Conservation (phyloP, 2,329 filamentous ascomycete genomes). For the Aspergillus phoenicis region DNA sequence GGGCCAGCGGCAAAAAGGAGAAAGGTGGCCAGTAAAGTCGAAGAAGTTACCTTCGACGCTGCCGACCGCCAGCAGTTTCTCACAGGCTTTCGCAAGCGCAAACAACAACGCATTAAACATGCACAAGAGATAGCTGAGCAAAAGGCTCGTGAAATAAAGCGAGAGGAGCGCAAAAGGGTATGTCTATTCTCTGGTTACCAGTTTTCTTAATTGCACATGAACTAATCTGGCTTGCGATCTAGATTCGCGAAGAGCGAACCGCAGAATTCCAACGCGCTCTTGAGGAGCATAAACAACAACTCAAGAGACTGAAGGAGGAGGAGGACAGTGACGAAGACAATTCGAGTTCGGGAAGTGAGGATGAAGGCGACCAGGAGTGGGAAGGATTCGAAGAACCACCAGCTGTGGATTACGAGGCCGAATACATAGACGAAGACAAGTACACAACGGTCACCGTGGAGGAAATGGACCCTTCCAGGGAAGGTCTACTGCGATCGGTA, state of each 20-base stretch:
- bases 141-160: conserved; percentile 74
- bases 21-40: conserved; percentile 62
- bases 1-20: conserved; percentile 67
- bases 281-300: conserved; percentile 69
- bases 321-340: conserved; percentile 28
- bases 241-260: conserved; percentile 84
- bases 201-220: too few relatives aligned
- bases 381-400: conserved; percentile 61
- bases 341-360: conserved; percentile 30
- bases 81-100: conserved; percentile 96
- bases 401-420: conserved; percentile 76
- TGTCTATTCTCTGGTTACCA: conserved; percentile 18
- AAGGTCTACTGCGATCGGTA: conserved; percentile 66
- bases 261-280: conserved; percentile 82
- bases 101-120: conserved; percentile 78
- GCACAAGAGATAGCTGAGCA: conserved; percentile 81
- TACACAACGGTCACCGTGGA: conserved; percentile 95
- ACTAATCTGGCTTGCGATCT: conserved; percentile 9
- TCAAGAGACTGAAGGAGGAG: conserved; percentile 62
- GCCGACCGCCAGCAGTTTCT: conserved; percentile 81
- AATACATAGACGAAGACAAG: conserved; percentile 94
- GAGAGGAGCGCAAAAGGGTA: conserved; percentile 75
- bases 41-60: conserved; percentile 84
- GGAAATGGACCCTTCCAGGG: conserved; percentile 75
- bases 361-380: conserved; percentile 60